Evolutionary conservation across 2,329 filamentous ascomycete species (phyloP).

Genomic region (Pyrenophora graminea): DNA sequence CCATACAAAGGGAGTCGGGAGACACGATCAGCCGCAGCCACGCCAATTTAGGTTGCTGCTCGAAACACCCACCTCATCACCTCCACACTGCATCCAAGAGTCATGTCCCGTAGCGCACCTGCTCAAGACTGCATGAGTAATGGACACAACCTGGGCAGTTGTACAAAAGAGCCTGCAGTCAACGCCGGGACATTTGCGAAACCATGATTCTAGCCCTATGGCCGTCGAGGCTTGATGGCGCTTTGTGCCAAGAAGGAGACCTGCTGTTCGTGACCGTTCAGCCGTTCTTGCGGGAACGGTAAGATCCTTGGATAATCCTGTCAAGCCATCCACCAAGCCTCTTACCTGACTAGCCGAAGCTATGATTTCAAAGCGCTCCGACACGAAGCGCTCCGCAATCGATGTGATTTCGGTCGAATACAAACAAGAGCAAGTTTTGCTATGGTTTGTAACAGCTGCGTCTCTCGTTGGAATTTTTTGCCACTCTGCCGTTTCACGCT

Average conservation of each 20-base stretch:
- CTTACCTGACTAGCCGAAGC: conserved; percentile 6
- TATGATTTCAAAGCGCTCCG: conserved; percentile 13
- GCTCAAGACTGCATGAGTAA: not conserved
- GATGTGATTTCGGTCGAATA: not conserved
- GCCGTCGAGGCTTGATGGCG: conserved; percentile 9
- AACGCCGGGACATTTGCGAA: not conserved
- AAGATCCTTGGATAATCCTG: conserved; percentile 17
- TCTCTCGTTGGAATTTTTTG: not conserved
- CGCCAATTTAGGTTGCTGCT: conserved; percentile 12
- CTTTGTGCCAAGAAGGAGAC: conserved; percentile 12
- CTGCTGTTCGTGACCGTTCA: conserved; percentile 5
- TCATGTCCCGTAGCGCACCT: not conserved
- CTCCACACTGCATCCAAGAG: not conserved
- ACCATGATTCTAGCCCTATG: conserved; percentile 3
- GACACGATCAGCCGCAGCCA: conserved; percentile 16
- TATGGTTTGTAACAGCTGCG: not conserved
- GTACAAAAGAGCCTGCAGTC: conserved; percentile 1
- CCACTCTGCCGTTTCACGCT: too few relatives aligned
- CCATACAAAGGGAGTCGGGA: conserved; percentile 8
- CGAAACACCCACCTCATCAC: conserved; percentile 21
- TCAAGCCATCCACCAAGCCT: conserved; percentile 6
- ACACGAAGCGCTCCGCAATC: conserved; percentile 1
- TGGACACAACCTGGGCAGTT: not conserved
- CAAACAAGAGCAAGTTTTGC: not conserved
- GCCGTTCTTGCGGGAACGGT: conserved; percentile 18